Conservation (phyloP, 2,329 filamentous ascomycete genomes). For the Penicillium rolfsii region DNA sequence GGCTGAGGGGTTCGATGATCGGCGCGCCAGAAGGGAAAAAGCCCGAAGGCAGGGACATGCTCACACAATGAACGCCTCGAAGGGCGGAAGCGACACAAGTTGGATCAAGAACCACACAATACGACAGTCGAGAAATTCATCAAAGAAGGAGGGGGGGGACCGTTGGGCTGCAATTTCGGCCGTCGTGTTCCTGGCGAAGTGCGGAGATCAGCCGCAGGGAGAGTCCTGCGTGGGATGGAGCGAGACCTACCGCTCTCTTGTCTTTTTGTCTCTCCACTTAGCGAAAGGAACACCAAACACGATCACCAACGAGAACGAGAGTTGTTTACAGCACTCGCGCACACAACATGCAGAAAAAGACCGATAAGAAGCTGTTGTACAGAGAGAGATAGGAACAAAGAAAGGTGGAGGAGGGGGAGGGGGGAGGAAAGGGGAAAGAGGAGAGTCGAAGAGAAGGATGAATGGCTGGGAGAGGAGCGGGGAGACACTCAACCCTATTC, state of each 20-base stretch:
- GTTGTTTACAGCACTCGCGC: slow-evolving; percentile 22
- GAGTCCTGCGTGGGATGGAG: slow-evolving; percentile 31
- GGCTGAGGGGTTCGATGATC: slow-evolving; percentile 42
- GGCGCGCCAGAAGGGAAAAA: slow-evolving; percentile 30
- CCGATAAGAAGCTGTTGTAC: slow-evolving; percentile 31
- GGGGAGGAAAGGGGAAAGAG: neutral
- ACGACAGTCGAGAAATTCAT: slow-evolving; percentile 6
- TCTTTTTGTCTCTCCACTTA: slow-evolving; percentile 15
- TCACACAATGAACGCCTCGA: slow-evolving; percentile 47
- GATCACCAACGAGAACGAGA: slow-evolving; percentile 30
- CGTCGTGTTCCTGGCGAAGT: slow-evolving; percentile 32
- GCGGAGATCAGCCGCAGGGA: slow-evolving; percentile 40
- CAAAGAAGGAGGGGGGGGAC: slow-evolving; percentile 1
- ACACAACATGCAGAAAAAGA: slow-evolving; percentile 27
- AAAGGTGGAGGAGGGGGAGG: slow-evolving; percentile 29
- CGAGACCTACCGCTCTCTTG: slow-evolving; percentile 25
- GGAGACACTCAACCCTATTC: slow-evolving; percentile 28
- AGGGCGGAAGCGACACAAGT: slow-evolving; percentile 14
- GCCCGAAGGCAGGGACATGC: slow-evolving; percentile 22
- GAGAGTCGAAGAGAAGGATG: slow-evolving; percentile 11
- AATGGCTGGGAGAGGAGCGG: slow-evolving; percentile 20
- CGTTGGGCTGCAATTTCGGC: slow-evolving; percentile 15
- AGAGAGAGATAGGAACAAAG: slow-evolving; percentile 27
- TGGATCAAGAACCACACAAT: slow-evolving; percentile 7
- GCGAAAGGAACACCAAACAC: slow-evolving; percentile 22